Evolutionary conservation across 176 grass and related monocot genomes (phyloP).

Genomic region (Paspalum notatum): DNA sequence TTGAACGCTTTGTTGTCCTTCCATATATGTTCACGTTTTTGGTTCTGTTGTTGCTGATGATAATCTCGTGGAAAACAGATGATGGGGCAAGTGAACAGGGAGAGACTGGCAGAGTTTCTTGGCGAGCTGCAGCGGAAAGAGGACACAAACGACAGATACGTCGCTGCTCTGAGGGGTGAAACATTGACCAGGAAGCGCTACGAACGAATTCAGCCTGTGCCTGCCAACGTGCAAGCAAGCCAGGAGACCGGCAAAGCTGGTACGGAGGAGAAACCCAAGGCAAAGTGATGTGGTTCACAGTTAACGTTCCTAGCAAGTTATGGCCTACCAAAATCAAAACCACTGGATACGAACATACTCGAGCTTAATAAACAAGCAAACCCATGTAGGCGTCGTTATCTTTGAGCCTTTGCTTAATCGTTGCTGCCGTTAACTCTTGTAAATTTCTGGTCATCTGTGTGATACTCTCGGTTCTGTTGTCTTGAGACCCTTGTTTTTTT

Average conservation of each 20-base stretch:
- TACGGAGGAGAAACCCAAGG: conserved; percentile 50
- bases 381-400: background rate
- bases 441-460: background rate
- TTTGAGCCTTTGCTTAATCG: background rate
- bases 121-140: conserved; percentile 87
- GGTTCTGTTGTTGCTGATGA: background rate
- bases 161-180: conserved; percentile 88
- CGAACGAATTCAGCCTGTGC: conserved; percentile 70
- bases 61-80: conserved; percentile 45
- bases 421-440: background rate
- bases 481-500: too few species aligned
- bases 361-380: background rate
- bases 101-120: conserved; percentile 93
- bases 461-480: background rate
- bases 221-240: conserved; percentile 40
- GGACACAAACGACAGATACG: conserved; percentile 81
- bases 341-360: background rate
- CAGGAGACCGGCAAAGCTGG: conserved; percentile 37
- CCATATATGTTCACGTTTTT: background rate
- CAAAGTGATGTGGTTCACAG: conserved; percentile 40
- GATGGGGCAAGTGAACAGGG: conserved; percentile 93
- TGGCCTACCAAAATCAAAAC: background rate
- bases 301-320: background rate
- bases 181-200: conserved; percentile 83
- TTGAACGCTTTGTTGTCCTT: background rate